phyloP scores from a whole-genome alignment of 129 eudicot species.

The Erigeron canadensis region DNA sequence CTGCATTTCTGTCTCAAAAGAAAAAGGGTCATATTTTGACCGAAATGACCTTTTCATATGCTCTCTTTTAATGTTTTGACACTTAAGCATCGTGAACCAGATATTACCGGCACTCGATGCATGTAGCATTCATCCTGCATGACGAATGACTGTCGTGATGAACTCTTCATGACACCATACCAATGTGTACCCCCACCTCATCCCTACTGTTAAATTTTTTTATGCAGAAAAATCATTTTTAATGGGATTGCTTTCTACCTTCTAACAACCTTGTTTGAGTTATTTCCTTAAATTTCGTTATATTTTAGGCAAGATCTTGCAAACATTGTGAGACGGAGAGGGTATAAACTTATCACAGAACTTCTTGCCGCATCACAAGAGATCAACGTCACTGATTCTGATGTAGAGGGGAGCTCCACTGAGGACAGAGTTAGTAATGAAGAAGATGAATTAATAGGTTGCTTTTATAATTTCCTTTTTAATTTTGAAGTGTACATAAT shows the following conservation, averaged over 20 bases:
- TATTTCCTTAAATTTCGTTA: conserved; percentile 14
- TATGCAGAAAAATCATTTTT: background rate
- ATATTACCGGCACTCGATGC: conserved; percentile 13
- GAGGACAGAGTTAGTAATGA: conserved; percentile 26
- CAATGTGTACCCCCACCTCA: background rate
- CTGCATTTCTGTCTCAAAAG: background rate
- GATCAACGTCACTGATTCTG: conserved; percentile 23
- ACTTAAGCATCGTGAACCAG: conserved; percentile 4
- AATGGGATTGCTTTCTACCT: conserved; percentile 6
- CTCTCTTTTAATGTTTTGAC: background rate
- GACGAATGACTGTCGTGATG: background rate
- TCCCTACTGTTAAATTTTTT: background rate
- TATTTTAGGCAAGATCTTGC: conserved; percentile 85
- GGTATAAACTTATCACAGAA: conserved; percentile 67
- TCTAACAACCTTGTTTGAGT: background rate
- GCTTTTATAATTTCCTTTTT: background rate
- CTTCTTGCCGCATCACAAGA: conserved; percentile 56
- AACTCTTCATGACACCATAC: conserved; percentile 8
- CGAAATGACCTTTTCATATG: conserved; percentile 4
- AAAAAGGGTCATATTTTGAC: conserved; percentile 9
- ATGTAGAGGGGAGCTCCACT: conserved; percentile 35
- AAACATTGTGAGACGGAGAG: conserved; percentile 88
- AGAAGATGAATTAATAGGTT: conserved; percentile 48
- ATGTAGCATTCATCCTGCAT: conserved; percentile 9
- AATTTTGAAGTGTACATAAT: background rate